Evolutionary conservation across 2,329 filamentous ascomycete genomes (phyloP).

Genomic region (Trichoderma sp.): DNA sequence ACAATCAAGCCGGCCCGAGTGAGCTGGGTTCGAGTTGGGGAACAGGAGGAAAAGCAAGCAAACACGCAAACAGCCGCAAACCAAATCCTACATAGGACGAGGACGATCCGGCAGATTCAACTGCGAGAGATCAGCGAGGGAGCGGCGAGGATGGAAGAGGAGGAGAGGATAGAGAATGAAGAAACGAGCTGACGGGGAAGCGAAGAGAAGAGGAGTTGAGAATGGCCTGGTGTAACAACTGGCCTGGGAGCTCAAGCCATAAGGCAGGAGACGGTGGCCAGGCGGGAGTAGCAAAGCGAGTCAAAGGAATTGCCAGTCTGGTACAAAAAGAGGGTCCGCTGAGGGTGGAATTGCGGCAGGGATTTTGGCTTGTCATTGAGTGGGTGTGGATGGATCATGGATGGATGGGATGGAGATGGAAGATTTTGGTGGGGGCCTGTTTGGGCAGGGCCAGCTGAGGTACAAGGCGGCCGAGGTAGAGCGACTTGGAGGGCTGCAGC

Average conservation of each 20-base stretch:
- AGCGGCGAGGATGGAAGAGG: background rate
- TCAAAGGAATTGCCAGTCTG: conserved; percentile 8
- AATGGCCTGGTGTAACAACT: background rate
- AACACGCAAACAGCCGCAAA: conserved; percentile 15
- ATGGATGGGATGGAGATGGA: background rate
- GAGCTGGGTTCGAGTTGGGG: conserved; percentile 5
- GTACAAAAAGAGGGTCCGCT: conserved; percentile 8
- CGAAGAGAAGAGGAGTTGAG: background rate
- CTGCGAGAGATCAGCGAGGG: background rate
- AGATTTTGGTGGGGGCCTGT: conserved; percentile 13
- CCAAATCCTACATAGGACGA: conserved; percentile 9
- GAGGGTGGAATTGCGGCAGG: background rate
- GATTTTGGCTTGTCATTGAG: conserved; percentile 9
- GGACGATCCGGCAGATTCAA: background rate
- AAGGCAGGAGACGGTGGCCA: background rate
- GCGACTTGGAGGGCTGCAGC: background rate
- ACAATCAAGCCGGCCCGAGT: conserved; percentile 3
- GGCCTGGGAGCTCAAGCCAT: conserved; percentile 3
- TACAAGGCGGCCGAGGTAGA: background rate
- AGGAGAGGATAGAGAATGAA: background rate
- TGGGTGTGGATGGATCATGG: background rate
- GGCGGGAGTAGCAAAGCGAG: background rate
- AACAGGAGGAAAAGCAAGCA: conserved; percentile 8
- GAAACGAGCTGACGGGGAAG: background rate
- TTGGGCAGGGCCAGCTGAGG: background rate